Conservation (phyloP, 148 eudicot genomes). For the Oxyria digyna region DNA sequence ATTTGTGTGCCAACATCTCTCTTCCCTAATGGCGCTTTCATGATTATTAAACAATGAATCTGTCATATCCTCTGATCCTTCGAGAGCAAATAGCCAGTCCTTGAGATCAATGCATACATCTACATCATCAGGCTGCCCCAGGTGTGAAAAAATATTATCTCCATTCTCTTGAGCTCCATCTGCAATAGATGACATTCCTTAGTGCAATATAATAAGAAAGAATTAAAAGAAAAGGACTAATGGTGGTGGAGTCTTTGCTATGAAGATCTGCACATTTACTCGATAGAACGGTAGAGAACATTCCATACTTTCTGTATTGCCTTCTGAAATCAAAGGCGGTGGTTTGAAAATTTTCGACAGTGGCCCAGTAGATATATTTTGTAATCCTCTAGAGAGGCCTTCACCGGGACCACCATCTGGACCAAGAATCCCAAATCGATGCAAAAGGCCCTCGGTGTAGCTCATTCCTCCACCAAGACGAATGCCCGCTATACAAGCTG, state of each 20-base stretch:
- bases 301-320: slow-evolving; percentile 25
- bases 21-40: slow-evolving; percentile 47
- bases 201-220: no score
- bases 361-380: slow-evolving; percentile 63
- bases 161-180: slow-evolving; percentile 40
- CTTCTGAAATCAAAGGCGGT: slow-evolving; percentile 38
- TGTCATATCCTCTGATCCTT: slow-evolving; percentile 56
- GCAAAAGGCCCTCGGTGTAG: slow-evolving; percentile 76
- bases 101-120: slow-evolving; percentile 63
- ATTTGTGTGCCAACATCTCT: slow-evolving; percentile 85
- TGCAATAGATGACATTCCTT: slow-evolving; percentile 11
- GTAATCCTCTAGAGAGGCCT: slow-evolving; percentile 70
- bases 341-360: slow-evolving; percentile 69
- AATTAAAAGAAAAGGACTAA: not conserved
- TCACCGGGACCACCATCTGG: slow-evolving; percentile 93
- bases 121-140: slow-evolving; percentile 85
- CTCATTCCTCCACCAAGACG: slow-evolving; percentile 93
- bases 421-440: slow-evolving; percentile 78
- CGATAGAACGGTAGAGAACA: not conserved
- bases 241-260: not conserved
- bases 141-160: slow-evolving; percentile 38
- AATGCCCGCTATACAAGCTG: slow-evolving; percentile 80
- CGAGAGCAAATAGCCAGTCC: slow-evolving; percentile 91
- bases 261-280: not conserved
- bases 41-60: slow-evolving; percentile 26